phyloP scores from a whole-genome alignment of 2,329 filamentous ascomycete species.

The Sarocladium brachiariae region DNA sequence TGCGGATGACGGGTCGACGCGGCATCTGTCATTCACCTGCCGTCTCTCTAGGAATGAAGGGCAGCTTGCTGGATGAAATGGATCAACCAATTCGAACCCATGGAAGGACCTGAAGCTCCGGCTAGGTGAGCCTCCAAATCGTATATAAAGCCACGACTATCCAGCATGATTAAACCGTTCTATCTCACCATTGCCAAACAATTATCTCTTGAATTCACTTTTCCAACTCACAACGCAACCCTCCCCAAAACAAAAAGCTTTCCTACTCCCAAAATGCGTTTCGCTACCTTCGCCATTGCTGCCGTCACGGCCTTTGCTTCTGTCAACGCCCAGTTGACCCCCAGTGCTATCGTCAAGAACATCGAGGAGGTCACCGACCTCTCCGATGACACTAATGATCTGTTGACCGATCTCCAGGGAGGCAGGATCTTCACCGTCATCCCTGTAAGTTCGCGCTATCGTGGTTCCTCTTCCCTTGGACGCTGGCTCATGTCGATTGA shows the following conservation, averaged over 20 bases:
- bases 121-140: background rate
- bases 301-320: conserved; percentile 14
- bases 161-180: too few species aligned
- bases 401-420: conserved; percentile 8
- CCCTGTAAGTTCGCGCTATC: conserved; percentile 9
- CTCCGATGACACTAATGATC: conserved; percentile 11
- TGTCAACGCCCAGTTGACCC: conserved; percentile 11
- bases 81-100: background rate
- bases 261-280: conserved; percentile 5
- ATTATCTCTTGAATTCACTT: background rate
- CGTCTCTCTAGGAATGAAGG: background rate
- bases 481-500: too few species aligned
- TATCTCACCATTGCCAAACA: background rate
- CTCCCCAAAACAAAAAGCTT: too few species aligned
- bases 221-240: background rate
- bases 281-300: conserved; percentile 11
- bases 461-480: too few species aligned
- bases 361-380: conserved; percentile 13
- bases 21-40: background rate
- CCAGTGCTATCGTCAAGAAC: conserved; percentile 10
- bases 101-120: background rate
- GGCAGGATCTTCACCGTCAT: background rate
- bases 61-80: background rate
- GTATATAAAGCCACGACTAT: too few species aligned
- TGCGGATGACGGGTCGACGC: background rate